Evolutionary conservation across 2,329 filamentous ascomycete species (phyloP), one percentile per base, ranked within the genome.

Genomic region (Cladosporium sp.): DNA sequence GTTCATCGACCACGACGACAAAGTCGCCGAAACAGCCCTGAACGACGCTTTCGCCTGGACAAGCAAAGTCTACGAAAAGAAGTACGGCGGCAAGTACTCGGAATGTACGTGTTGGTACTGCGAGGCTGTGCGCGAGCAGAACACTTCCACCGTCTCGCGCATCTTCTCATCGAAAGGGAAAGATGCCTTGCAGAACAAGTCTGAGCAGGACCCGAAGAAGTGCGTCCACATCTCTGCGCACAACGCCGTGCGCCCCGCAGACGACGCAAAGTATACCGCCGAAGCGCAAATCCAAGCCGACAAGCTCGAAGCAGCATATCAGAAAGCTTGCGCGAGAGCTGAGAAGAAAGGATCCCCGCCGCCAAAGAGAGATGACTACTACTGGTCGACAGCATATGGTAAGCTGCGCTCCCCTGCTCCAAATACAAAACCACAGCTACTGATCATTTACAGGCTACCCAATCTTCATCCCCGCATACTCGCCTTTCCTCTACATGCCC

Each of bases 51-150:
- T 94, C 67, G 84, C 86, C 68, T 89, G 84, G 82, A 95, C 90
- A 0, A 84, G 81, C 67, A 87, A 86, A 65, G 75, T 72, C 1
- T 95, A 93, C 70, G 83, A 89, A 65, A 82, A 84, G 28, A 72
- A 76, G 14, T 92, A 83, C 64, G 74, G 77, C 15, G 82, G 87
- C 52, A 81, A 89, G 4, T 95, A 92, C 70, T 87, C 83, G 1
- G 87, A 89, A 71, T 93, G 89, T 66, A 89, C 85, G 0, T 92
- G 89, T 72, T 92, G 89, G 88, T 91, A 92, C 71, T 95, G 90
- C 73, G 90, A 94, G 72, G 81, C 85, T 5, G 81, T 87, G 55
- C 84, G 88, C 36, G 76, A 83, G 43, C 75, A 80, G 2, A 79
- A 85, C 65, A 77, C 83, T 2, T 79, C 77, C 11, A 70, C 75